Conservation (phyloP, 2,329 filamentous ascomycete genomes). For the Ophiostoma angusticollis region DNA sequence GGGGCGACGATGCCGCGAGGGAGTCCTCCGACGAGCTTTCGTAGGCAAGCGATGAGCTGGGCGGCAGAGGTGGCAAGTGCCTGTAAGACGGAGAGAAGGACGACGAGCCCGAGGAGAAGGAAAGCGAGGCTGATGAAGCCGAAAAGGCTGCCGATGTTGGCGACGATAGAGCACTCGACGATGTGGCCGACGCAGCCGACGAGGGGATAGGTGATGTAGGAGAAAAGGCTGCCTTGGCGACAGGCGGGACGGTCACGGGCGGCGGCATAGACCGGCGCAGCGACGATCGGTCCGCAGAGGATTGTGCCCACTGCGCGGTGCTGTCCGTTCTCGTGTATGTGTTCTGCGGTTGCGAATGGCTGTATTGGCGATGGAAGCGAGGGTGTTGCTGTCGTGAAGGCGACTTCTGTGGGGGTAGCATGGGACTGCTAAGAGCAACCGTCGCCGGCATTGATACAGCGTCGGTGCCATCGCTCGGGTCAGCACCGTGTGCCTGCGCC, state of each 20-base stretch:
- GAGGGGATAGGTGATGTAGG: not conserved
- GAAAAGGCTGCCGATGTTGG: slow-evolving; percentile 4
- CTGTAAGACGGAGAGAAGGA: not conserved
- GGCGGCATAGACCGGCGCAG: slow-evolving; percentile 7
- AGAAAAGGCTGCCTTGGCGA: too few relatives aligned
- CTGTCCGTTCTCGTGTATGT: not conserved
- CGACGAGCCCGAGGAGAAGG: slow-evolving; percentile 5
- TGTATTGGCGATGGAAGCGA: slow-evolving; percentile 10
- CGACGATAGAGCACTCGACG: slow-evolving; percentile 3
- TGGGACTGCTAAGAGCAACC: too few relatives aligned
- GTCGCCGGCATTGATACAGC: not conserved
- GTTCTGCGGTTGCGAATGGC: not conserved
- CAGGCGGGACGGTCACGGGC: not conserved
- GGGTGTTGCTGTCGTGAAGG: slow-evolving; percentile 2
- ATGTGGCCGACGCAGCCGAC: not conserved
- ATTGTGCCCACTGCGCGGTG: not conserved
- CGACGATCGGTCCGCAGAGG: slow-evolving; percentile 1
- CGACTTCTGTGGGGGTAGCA: not conserved
- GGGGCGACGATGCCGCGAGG: not conserved
- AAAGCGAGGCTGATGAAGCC: not conserved
- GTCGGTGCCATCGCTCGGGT: too few relatives aligned
- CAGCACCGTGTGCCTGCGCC: too few relatives aligned
- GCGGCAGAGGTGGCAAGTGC: not conserved
- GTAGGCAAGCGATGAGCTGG: slow-evolving; percentile 6
- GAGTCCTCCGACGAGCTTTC: not conserved